Percentiles rank a stretch among this genome's conserved stretches.
Evolutionary conservation across 148 eudicot species (phyloP).

Genomic region (Diospyros kaki): DNA sequence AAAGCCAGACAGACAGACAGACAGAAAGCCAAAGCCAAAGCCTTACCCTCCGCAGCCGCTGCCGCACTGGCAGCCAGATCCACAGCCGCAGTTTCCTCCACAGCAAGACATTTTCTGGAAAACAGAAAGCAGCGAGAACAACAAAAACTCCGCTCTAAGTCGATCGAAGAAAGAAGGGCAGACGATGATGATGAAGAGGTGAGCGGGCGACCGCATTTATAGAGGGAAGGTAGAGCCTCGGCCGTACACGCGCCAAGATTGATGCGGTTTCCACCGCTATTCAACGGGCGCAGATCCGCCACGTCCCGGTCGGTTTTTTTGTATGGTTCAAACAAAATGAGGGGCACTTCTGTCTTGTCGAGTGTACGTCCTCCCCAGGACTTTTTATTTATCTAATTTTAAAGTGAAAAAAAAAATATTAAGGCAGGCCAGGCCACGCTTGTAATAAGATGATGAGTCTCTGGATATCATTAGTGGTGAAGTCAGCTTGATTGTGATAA

Average conservation of each 20-base stretch:
- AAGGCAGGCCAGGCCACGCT: no score
- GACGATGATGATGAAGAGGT: not conserved
- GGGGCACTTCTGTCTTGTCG: not conserved
- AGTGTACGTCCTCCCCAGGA: not conserved
- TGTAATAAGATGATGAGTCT: no score
- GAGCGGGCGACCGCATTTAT: constrained; percentile 23
- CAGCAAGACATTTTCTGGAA: constrained; percentile 64
- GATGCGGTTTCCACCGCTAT: not conserved
- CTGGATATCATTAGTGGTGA: no score
- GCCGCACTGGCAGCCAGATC: constrained; percentile 73
- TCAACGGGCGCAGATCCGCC: not conserved
- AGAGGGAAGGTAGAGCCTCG: not conserved
- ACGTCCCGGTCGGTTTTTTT: not conserved
- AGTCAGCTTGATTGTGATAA: no score
- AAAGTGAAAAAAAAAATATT: no score
- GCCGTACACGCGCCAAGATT: constrained; percentile 47
- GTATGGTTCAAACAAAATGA: no score
- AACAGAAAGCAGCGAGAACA: not conserved
- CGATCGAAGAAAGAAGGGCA: not conserved
- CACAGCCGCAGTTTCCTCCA: constrained; percentile 78
- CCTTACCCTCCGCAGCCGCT: constrained; percentile 74
- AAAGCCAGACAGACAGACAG: not conserved
- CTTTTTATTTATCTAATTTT: no score
- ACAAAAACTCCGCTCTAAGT: not conserved
- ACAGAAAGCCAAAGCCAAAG: not conserved